Evolutionary conservation across 2,329 filamentous ascomycete species (phyloP).

Genomic region (Metarhizium robertsii): DNA sequence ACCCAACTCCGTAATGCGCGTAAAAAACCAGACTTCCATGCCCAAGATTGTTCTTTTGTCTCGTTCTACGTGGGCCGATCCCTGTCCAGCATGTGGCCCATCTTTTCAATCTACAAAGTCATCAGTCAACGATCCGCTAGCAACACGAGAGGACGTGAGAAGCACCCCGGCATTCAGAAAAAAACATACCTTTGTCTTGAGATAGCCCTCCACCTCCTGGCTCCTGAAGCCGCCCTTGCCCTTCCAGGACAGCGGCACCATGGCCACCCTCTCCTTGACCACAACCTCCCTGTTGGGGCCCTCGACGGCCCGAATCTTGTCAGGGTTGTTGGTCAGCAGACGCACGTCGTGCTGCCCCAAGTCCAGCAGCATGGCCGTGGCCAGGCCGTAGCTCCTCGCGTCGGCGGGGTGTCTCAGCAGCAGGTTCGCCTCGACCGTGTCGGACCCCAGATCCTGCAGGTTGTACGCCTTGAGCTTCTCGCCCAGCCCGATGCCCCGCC

Average conservation of each 20-base stretch:
- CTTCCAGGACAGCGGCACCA: conserved; percentile 93
- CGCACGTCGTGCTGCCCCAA: conserved; percentile 70
- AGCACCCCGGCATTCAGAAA: no score
- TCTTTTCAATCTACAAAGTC: conserved; percentile 62
- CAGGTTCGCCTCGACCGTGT: conserved; percentile 94
- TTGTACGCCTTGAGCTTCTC: conserved; percentile 99
- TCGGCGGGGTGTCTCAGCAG: conserved; percentile 87
- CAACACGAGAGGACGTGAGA: background rate
- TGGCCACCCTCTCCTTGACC: conserved; percentile 83
- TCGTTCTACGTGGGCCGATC: conserved; percentile 15
- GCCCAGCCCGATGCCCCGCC: conserved; percentile 84
- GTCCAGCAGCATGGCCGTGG: conserved; percentile 87
- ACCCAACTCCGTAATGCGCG: background rate
- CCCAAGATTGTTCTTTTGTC: background rate
- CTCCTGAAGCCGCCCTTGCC: conserved; percentile 76
- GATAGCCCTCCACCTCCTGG: conserved; percentile 84
- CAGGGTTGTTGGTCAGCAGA: conserved; percentile 91
- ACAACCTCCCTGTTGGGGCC: conserved; percentile 80
- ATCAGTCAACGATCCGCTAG: conserved; percentile 11
- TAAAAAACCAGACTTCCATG: background rate
- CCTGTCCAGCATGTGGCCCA: conserved; percentile 71
- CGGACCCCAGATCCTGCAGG: conserved; percentile 89
- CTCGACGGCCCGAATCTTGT: conserved; percentile 91
- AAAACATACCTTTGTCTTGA: conserved; percentile 72
- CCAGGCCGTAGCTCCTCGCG: conserved; percentile 89